These are phyloP conservation scores for Priceomyces melissophilus DNA, from an alignment of 805 yeast species.

Conservation along the genomic window DNA sequence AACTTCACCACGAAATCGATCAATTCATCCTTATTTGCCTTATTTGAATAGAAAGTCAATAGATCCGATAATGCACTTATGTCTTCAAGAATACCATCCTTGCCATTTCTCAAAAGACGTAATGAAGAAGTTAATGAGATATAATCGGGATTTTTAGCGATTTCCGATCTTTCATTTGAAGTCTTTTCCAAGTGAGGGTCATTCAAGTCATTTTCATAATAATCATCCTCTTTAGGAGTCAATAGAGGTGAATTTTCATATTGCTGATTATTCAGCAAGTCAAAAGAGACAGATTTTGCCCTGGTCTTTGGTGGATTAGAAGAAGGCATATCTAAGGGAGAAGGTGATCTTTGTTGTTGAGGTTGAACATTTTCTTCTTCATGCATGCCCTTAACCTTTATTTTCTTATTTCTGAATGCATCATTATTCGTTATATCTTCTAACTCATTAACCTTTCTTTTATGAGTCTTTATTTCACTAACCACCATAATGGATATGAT, in stretches of 20 bases:
- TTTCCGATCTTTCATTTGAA: conserved; percentile 6
- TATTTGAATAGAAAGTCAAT: conserved; percentile 15
- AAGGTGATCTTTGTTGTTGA: conserved; percentile 17
- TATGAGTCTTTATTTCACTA: conserved; percentile 21
- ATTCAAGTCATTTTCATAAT: conserved; percentile 22
- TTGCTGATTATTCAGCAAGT: conserved; percentile 19
- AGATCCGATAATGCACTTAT: conserved; percentile 28
- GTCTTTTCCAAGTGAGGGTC: conserved; percentile 1
- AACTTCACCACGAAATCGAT: conserved; percentile 32
- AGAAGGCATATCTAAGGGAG: conserved; percentile 19
- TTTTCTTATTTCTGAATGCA: conserved; percentile 20
- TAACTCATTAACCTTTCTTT: conserved; percentile 32
- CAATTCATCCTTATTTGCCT: conserved; percentile 19
- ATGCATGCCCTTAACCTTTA: conserved; percentile 14
- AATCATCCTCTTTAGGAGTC: conserved; percentile 42
- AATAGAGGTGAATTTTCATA: conserved; percentile 34
- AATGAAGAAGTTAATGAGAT: conserved; percentile 31
- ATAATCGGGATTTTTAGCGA: conserved; percentile 34
- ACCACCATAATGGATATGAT: conserved; percentile 26
- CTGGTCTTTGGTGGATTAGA: conserved; percentile 15
- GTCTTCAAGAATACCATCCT: conserved; percentile 23
- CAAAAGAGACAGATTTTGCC: conserved; percentile 26
- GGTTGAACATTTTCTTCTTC: conserved; percentile 8
- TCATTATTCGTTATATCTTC: conserved; percentile 36
- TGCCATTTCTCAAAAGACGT: conserved; percentile 23